Percentiles rank a stretch among this genome's conserved stretches.
Conservation (phyloP, 495 filamentous ascomycete genomes). For the Aspergillus sparsus region DNA sequence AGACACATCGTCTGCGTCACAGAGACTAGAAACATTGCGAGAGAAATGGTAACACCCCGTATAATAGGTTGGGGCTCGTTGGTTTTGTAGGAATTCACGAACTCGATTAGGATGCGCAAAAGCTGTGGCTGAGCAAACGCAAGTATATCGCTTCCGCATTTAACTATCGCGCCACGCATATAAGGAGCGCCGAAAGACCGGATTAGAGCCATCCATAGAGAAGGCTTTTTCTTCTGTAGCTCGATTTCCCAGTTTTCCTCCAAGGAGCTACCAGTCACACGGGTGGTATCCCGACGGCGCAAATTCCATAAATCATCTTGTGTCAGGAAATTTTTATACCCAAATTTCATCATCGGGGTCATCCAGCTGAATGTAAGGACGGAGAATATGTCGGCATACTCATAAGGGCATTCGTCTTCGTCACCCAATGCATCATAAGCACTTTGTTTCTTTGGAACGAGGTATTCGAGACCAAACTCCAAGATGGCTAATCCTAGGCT, state of each 20-base stretch:
- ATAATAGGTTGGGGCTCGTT: slow-evolving; percentile 71
- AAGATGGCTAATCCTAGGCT: slow-evolving; percentile 68
- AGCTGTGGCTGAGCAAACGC: slow-evolving; percentile 92
- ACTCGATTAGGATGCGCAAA: slow-evolving; percentile 78
- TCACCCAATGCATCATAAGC: slow-evolving; percentile 84
- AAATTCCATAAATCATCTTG: slow-evolving; percentile 98
- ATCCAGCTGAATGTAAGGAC: slow-evolving; percentile 97
- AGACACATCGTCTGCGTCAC: slow-evolving; percentile 76
- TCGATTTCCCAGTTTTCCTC: slow-evolving; percentile 77
- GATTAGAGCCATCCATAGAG: slow-evolving; percentile 90
- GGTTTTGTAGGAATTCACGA: slow-evolving; percentile 76
- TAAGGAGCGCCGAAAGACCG: slow-evolving; percentile 84
- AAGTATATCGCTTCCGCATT: slow-evolving; percentile 77
- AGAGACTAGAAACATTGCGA: slow-evolving; percentile 90
- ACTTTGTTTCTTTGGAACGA: slow-evolving; percentile 84
- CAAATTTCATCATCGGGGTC: slow-evolving; percentile 96
- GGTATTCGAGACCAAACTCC: slow-evolving; percentile 85
- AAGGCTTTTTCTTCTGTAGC: slow-evolving; percentile 72
- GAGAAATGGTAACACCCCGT: slow-evolving; percentile 81
- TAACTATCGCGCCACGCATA: slow-evolving; percentile 75
- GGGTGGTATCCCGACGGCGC: slow-evolving; percentile 75
- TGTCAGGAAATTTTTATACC: slow-evolving; percentile 87
- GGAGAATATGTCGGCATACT: slow-evolving; percentile 94
- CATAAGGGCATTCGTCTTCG: slow-evolving; percentile 87
- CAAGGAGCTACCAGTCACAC: slow-evolving; percentile 64